These are phyloP conservation scores for Astraeus odoratus DNA, from an alignment of 768 basidiomycete genomes.

Conservation along the genomic window DNA sequence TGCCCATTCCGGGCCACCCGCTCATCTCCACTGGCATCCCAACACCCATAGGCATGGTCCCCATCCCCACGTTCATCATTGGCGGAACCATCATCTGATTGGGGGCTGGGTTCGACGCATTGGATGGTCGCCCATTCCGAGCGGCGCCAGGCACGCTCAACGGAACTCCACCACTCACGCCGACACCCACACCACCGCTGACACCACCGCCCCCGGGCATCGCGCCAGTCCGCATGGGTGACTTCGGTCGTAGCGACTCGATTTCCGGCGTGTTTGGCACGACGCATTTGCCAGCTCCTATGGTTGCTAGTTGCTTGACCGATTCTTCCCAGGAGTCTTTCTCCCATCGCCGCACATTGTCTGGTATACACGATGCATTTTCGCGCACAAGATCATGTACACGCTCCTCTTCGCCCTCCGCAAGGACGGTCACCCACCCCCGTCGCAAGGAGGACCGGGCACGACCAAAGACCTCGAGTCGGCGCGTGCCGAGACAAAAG, in stretches of 20 bases:
- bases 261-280: constrained; percentile 76
- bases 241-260: constrained; percentile 79
- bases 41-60: constrained; percentile 33
- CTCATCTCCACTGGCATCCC: constrained; percentile 29
- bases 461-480: constrained; percentile 85
- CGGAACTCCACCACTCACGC: constrained; percentile 5
- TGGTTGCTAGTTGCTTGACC: constrained; percentile 42
- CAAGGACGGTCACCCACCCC: constrained; percentile 89
- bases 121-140: constrained; percentile 12
- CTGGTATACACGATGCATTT: constrained; percentile 22
- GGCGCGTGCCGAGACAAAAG: constrained; percentile 89
- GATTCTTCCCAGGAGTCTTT: constrained; percentile 59
- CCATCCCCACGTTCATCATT: constrained; percentile 26
- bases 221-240: constrained; percentile 50
- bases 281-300: constrained; percentile 48
- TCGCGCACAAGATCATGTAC: constrained; percentile 32
- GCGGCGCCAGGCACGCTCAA: constrained; percentile 7
- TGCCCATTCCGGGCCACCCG: constrained; percentile 30
- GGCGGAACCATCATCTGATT: constrained; percentile 25
- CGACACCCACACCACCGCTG: constrained; percentile 16
- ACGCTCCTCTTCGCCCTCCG: constrained; percentile 53
- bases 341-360: constrained; percentile 42
- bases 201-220: constrained; percentile 20
- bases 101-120: constrained; percentile 13
- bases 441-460: constrained; percentile 60